Conservation (phyloP, 1,284 basidiomycete species). For the Microbotryomycetes sp. region DNA sequence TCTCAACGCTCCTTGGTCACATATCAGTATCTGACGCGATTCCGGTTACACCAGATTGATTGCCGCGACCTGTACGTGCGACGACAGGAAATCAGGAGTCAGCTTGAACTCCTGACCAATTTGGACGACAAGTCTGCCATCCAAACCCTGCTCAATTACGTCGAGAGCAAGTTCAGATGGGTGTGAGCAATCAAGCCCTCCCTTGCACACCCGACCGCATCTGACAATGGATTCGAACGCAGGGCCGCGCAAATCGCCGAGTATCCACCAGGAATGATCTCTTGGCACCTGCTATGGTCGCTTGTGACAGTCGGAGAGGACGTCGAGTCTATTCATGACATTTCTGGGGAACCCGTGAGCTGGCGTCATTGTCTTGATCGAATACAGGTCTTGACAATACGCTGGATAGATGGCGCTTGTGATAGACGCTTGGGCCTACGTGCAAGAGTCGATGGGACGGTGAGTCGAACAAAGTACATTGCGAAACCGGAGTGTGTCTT, state of each 20-base stretch:
- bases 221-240: not conserved
- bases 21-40: not conserved
- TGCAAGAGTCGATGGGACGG: constrained; percentile 8
- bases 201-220: no score
- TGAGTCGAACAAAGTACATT: not conserved
- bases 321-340: constrained; percentile 8
- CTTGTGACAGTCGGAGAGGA: constrained; percentile 3
- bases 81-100: constrained; percentile 1
- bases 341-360: constrained; percentile 8
- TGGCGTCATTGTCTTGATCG: not conserved
- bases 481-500: no score
- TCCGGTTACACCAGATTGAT: constrained; percentile 4
- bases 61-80: constrained; percentile 8
- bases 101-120: not conserved
- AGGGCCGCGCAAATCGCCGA: not conserved
- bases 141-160: not conserved
- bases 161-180: constrained; percentile 4
- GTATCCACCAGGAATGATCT: constrained; percentile 3
- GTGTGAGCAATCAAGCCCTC: not conserved
- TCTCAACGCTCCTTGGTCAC: not conserved
- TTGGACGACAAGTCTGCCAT: not conserved
- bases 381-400: not conserved
- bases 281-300: constrained; percentile 6
- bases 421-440: constrained; percentile 10
- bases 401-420: constrained; percentile 2